Conservation (phyloP, 2,329 filamentous ascomycete species). For the Alternaria consortialis region DNA sequence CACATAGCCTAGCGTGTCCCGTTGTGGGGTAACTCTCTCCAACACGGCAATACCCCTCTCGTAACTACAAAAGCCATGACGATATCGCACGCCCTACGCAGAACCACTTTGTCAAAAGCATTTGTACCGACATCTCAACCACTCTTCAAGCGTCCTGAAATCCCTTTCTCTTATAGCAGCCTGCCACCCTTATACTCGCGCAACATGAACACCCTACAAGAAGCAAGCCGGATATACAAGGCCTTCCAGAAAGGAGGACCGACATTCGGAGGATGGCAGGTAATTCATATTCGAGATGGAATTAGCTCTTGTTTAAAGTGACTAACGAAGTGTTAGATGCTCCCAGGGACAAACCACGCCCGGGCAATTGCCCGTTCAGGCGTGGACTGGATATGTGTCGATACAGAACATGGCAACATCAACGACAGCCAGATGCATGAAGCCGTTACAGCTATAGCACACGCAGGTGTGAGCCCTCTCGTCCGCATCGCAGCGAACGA, state of each 20-base stretch:
- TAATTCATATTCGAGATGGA: slow-evolving; percentile 33
- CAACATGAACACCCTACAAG: slow-evolving; percentile 59
- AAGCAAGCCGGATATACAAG: slow-evolving; percentile 62
- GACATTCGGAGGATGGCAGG: slow-evolving; percentile 67
- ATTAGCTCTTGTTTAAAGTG: background rate
- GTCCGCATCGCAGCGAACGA: slow-evolving; percentile 65
- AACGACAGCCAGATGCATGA: slow-evolving; percentile 65
- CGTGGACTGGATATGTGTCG: slow-evolving; percentile 64
- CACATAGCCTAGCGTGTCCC: slow-evolving; percentile 19
- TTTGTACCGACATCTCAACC: background rate
- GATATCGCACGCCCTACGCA: slow-evolving; percentile 17
- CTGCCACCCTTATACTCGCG: slow-evolving; percentile 6
- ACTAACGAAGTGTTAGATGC: slow-evolving; percentile 14
- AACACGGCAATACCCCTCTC: slow-evolving; percentile 7
- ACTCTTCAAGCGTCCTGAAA: background rate
- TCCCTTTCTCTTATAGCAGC: background rate
- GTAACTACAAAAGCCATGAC: slow-evolving; percentile 21
- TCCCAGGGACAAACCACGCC: slow-evolving; percentile 52
- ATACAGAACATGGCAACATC: slow-evolving; percentile 66
- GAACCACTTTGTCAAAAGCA: background rate
- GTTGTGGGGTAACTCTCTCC: slow-evolving; percentile 29
- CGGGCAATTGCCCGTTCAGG: slow-evolving; percentile 62
- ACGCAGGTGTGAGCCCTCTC: slow-evolving; percentile 55
- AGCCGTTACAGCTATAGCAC: slow-evolving; percentile 60
- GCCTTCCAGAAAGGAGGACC: slow-evolving; percentile 60